Evolutionary conservation across 495 filamentous ascomycete genomes (phyloP), one percentile per base, ranked within the genome.

Genomic region (Xylaria flabelliformis): DNA sequence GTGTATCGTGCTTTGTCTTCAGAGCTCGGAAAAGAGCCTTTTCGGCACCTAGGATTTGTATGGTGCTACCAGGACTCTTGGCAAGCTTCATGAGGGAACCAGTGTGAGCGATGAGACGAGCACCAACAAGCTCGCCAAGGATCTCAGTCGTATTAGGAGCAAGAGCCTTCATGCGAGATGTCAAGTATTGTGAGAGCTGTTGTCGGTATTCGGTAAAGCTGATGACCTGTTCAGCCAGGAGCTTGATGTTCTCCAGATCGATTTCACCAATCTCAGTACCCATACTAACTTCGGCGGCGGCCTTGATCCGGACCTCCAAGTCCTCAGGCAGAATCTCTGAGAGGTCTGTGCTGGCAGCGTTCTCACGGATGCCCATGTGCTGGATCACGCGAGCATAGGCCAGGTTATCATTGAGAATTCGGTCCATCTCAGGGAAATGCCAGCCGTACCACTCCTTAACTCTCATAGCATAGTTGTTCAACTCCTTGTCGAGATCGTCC

Each of bases 371-470:
- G 73, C 96, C 96, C 88, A 97, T 92, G 74, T 89, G 88, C 67
- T 95, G 83, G 70, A 98, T 94, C 63, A 98, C 89, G 63, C 90
- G 88, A 67, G 96, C 88, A 78, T 98, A 98, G 70, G 97, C 97
- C 66, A 98, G 83, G 83, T 99, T 99, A 88, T 99, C 96, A 80
- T 97, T 97, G 74, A 99, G 88, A 79, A 98, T 98, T 81, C 93
- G 92, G 72, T 92, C 94, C 88, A 99, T 88, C 84, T 99, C 96
- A 29, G 96, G 96, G 86, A 98, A 99, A 84, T 98, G 97, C 96
- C 96, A 99, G 70, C 96, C 96, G 77, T 99, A 99, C 96, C 96
- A 99, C 83, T 99, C 96, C 90, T 97, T 98, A 64, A 98, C 94
- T 79, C 96, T 87, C 96, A 99, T 99, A 75, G 96, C 97, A 77